Conservation (phyloP, 75 land plant species). For the Picea sitchensis region DNA sequence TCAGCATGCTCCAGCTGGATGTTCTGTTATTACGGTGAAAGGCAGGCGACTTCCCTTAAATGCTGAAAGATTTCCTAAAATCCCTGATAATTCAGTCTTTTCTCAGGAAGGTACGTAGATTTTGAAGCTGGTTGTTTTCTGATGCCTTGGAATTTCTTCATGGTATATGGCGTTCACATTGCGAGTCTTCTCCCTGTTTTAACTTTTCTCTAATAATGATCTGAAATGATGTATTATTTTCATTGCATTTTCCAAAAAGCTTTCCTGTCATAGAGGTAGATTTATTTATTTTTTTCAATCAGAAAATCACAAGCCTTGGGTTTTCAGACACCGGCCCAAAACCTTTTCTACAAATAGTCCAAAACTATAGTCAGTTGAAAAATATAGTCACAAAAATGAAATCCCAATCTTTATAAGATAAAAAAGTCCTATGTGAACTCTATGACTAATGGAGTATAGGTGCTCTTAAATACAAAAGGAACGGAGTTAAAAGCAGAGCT, state of each 20-base stretch:
- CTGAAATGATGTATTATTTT: background rate
- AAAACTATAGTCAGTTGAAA: background rate
- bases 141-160: background rate
- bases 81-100: background rate
- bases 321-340: background rate
- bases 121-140: background rate
- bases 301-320: background rate
- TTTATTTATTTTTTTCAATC: background rate
- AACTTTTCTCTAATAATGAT: background rate
- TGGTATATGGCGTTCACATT: background rate
- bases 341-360: background rate
- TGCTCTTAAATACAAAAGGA: background rate
- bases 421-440: background rate
- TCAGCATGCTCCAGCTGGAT: constrained; percentile 34
- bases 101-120: background rate
- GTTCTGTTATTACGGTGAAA: constrained; percentile 28
- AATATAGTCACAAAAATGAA: background rate
- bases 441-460: background rate
- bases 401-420: background rate
- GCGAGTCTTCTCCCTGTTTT: background rate
- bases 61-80: constrained; percentile 4
- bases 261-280: background rate
- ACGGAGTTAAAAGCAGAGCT: background rate
- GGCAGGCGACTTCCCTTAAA: constrained; percentile 6
- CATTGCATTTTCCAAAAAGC: background rate